These are phyloP conservation scores for Paramecium caudatum DNA, from an alignment of 73 alveolate species.

Conservation along the genomic window DNA sequence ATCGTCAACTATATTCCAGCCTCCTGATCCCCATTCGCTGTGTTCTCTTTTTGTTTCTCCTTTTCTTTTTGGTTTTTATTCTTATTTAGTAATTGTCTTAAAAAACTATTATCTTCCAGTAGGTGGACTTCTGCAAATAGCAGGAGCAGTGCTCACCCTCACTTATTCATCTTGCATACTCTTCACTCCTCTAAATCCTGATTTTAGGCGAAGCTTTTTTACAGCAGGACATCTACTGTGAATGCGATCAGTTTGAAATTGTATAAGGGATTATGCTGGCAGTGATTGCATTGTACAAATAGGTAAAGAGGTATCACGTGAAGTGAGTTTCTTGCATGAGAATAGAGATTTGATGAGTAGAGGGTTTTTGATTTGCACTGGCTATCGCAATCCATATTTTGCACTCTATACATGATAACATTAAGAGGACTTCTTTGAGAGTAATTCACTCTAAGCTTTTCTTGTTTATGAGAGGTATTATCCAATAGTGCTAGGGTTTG, in stretches of 20 bases:
- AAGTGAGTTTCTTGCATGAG: background rate
- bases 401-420: background rate
- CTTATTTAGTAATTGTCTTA: background rate
- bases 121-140: slow-evolving; percentile 6
- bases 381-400: slow-evolving; percentile 5
- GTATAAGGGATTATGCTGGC: background rate
- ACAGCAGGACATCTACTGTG: slow-evolving; percentile 46
- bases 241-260: slow-evolving; percentile 36
- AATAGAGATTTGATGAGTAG: slow-evolving; percentile 25
- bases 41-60: background rate
- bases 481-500: background rate
- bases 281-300: background rate
- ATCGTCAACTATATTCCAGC: slow-evolving; percentile 48
- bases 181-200: background rate
- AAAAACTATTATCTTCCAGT: background rate
- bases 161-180: background rate
- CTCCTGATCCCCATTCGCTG: slow-evolving; percentile 39
- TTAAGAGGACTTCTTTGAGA: background rate
- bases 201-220: slow-evolving; percentile 2
- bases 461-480: background rate
- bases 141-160: slow-evolving; percentile 1
- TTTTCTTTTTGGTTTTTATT: slow-evolving; percentile 19
- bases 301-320: background rate
- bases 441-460: background rate
- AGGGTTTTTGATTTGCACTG: slow-evolving; percentile 12